Evolutionary conservation across 2,329 filamentous ascomycete genomes (phyloP), one percentile per base, ranked within the genome.

Genomic region (Bipolaris cookei): DNA sequence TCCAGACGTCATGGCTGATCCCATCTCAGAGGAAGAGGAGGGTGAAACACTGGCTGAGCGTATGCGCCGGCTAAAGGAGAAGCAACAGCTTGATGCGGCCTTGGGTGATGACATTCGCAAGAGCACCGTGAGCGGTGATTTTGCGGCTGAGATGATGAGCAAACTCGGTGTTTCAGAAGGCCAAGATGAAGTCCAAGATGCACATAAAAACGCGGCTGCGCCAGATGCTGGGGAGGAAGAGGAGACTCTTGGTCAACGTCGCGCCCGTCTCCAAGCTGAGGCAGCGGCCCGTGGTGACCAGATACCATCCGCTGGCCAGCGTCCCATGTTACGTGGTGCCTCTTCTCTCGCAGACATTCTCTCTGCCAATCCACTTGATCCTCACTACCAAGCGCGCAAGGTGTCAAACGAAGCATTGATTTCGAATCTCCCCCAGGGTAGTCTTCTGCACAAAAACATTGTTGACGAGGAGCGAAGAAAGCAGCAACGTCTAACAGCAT

Each of bases 201-300:
- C 39, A n/a, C 68, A 71, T 16, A 66, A 68, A 38, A 66, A 69
- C 13, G 54, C 65, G 6, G 59, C 65, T 3, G 54, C 60, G 14
- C 51, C 52, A 6, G 37, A 39, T 11, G 28, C 43, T 4, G 57
- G 37, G 6, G 53, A 52, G 14, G 81, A 83, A 59, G 89, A 88
- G 63, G 91, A 95, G 71, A 94, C 91, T 0, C 81, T 95, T 0
- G 91, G 90, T 8, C 90, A 94, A 73, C 87, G 91, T 10, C 87
- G 90, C 0, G 86, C 86, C 25, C 85, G 91, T 23, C 80, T 95
- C 1, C 90, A 92, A 72, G 86, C 87, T 23, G 88, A 90, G 74
- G 88, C 88, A 6, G 83, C 85, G 25, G 83, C 85, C 4, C 64
- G 59, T 78, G 81, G 39, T 20, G 68, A 73, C 39, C 48, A 39